phyloP scores from a whole-genome alignment of 1,284 basidiomycete species.

The Trichosporon asahii region DNA sequence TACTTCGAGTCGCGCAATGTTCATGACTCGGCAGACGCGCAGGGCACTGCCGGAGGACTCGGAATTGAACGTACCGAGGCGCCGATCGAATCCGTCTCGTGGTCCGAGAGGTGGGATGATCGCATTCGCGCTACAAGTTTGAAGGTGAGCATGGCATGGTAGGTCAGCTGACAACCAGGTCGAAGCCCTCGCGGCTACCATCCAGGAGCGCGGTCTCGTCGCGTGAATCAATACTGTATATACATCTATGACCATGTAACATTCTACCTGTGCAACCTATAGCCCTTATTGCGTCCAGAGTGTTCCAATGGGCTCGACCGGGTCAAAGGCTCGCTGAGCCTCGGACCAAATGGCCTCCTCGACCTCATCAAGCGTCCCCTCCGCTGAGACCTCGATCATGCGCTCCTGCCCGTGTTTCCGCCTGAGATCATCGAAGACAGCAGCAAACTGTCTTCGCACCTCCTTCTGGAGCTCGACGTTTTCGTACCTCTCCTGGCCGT shows the following conservation, averaged over 20 bases:
- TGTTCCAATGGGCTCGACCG: not conserved
- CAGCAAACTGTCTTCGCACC: conserved; percentile 64
- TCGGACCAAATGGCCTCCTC: conserved; percentile 59
- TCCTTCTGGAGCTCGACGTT: conserved; percentile 68
- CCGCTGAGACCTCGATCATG: conserved; percentile 69
- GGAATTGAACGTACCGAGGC: conserved; percentile 68
- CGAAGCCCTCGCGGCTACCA: conserved; percentile 14
- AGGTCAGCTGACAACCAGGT: conserved; percentile 7
- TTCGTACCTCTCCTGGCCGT: conserved; percentile 87
- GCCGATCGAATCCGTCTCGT: conserved; percentile 74
- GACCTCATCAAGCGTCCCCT: conserved; percentile 60
- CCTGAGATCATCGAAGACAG: conserved; percentile 54
- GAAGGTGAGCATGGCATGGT: conserved; percentile 57
- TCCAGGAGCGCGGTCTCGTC: conserved; percentile 16
- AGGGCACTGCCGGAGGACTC: conserved; percentile 85
- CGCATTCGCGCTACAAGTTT: conserved; percentile 80
- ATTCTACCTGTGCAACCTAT: not conserved
- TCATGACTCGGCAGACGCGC: conserved; percentile 64
- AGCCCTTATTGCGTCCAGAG: not conserved
- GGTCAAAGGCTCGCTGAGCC: conserved; percentile 49
- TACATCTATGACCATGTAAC: conserved; percentile 10
- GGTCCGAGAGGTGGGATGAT: conserved; percentile 86
- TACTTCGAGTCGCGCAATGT: conserved; percentile 72
- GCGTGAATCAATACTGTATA: conserved; percentile 1
- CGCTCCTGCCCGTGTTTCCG: conserved; percentile 36